These are phyloP conservation scores for Penicillium crystallinum DNA, from an alignment of 495 filamentous ascomycete genomes.

Conservation along the genomic window DNA sequence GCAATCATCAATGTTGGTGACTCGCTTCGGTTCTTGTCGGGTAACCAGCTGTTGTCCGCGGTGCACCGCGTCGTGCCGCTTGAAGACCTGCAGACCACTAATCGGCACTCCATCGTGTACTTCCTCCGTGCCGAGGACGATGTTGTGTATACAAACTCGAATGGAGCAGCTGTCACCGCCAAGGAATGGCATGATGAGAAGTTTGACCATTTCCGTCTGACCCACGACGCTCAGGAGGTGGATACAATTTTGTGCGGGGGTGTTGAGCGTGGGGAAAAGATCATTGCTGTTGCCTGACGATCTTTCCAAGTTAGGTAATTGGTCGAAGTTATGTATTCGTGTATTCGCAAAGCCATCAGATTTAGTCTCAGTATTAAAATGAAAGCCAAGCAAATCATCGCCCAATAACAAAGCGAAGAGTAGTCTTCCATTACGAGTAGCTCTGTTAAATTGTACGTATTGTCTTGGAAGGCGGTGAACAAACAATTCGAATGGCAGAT, in stretches of 20 bases:
- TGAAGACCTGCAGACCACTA: background rate
- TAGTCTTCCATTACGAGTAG: no score
- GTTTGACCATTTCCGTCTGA: background rate
- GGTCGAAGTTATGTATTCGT: no score
- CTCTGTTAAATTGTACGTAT: no score
- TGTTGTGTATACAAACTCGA: background rate
- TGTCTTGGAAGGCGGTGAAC: no score
- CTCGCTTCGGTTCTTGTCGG: slow-evolving; percentile 47
- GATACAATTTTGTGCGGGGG: background rate
- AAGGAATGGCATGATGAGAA: background rate
- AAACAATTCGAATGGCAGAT: no score
- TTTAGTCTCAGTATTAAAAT: no score
- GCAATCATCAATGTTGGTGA: slow-evolving; percentile 57
- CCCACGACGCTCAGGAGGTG: background rate
- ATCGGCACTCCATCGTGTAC: slow-evolving; percentile 10
- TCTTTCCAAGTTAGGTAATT: no score
- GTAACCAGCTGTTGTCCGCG: slow-evolving; percentile 45
- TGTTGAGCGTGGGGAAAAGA: background rate
- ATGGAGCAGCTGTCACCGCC: background rate
- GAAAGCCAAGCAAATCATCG: no score
- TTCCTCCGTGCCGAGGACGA: slow-evolving; percentile 12
- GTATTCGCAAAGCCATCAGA: no score
- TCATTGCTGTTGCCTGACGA: background rate
- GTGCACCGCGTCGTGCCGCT: slow-evolving; percentile 53
- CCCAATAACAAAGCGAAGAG: no score